Evolutionary conservation across 495 filamentous ascomycete genomes (phyloP).

Genomic region (Tuber umbilicatum): DNA sequence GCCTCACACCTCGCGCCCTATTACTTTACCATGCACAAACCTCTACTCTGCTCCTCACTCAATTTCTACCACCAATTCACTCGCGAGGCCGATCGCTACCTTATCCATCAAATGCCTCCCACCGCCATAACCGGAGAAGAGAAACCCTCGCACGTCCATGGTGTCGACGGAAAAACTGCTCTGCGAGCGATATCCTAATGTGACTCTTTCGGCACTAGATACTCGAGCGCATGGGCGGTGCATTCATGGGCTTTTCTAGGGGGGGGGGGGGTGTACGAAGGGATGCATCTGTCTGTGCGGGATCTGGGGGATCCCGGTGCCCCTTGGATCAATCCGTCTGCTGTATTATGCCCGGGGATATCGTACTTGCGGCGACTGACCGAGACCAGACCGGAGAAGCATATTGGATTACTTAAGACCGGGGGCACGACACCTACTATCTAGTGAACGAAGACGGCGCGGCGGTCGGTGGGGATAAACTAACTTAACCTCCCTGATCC

Average conservation of each 20-base stretch:
- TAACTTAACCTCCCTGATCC: background rate
- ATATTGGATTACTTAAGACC: slow-evolving; percentile 53
- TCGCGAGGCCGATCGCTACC: background rate
- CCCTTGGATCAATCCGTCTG: slow-evolving; percentile 60
- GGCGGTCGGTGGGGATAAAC: slow-evolving; percentile 40
- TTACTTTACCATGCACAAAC: background rate
- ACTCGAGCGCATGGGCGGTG: slow-evolving; percentile 52
- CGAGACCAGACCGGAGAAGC: slow-evolving; percentile 44
- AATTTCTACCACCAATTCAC: background rate
- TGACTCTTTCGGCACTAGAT: background rate
- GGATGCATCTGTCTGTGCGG: slow-evolving; percentile 62
- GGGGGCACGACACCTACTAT: slow-evolving; percentile 54
- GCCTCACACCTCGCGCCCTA: too few relatives aligned
- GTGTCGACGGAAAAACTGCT: background rate
- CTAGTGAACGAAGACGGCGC: slow-evolving; percentile 52
- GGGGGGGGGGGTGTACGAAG: slow-evolving; percentile 55
- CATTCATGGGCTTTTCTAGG: slow-evolving; percentile 54
- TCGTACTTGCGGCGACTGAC: background rate
- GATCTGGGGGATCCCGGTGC: slow-evolving; percentile 55
- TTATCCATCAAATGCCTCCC: background rate
- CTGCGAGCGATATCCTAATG: background rate
- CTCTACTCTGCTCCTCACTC: background rate
- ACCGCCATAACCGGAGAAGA: background rate
- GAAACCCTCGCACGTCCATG: background rate
- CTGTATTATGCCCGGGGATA: background rate